Conservation (phyloP, 192 early-diverging fungal species). For the Globomyces pollinis-pini region DNA sequence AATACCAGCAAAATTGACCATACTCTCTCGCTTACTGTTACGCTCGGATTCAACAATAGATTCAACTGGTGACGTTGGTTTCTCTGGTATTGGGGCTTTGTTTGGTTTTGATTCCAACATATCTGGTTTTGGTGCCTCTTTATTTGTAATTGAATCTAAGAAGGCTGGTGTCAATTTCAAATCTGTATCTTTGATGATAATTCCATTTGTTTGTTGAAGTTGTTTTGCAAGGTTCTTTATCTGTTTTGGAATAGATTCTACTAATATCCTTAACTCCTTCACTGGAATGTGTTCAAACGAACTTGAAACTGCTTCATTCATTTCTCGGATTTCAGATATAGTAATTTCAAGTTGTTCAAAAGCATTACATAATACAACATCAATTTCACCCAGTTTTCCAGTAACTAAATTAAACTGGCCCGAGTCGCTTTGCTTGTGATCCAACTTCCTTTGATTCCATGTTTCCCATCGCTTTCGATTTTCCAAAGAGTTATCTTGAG, state of each 20-base stretch:
- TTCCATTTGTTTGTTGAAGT: constrained; percentile 33
- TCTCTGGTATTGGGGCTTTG: not conserved
- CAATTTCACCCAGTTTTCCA: constrained; percentile 30
- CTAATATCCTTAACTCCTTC: constrained; percentile 29
- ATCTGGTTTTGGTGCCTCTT: not conserved
- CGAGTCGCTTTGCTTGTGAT: constrained; percentile 36
- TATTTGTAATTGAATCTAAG: constrained; percentile 18
- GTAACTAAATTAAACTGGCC: constrained; percentile 41
- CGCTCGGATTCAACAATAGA: not conserved
- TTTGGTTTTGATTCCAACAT: not conserved
- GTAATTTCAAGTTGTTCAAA: constrained; percentile 36
- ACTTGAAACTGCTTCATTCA: constrained; percentile 31
- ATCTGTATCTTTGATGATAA: constrained; percentile 40
- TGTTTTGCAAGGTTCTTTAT: constrained; percentile 37
- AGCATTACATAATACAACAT: constrained; percentile 19
- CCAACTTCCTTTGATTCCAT: constrained; percentile 28
- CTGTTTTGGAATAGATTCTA: constrained; percentile 32
- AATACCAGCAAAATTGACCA: constrained; percentile 5
- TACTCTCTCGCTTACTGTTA: not conserved
- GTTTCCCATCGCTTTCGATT: constrained; percentile 36
- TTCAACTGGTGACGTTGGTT: too few species aligned
- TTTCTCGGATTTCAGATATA: constrained; percentile 32
- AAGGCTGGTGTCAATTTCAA: constrained; percentile 45
- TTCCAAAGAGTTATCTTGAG: constrained; percentile 29
- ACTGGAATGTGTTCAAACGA: constrained; percentile 30